Conservation (phyloP, 2,329 filamentous ascomycete genomes). For the Zymoseptoria passerinii region DNA sequence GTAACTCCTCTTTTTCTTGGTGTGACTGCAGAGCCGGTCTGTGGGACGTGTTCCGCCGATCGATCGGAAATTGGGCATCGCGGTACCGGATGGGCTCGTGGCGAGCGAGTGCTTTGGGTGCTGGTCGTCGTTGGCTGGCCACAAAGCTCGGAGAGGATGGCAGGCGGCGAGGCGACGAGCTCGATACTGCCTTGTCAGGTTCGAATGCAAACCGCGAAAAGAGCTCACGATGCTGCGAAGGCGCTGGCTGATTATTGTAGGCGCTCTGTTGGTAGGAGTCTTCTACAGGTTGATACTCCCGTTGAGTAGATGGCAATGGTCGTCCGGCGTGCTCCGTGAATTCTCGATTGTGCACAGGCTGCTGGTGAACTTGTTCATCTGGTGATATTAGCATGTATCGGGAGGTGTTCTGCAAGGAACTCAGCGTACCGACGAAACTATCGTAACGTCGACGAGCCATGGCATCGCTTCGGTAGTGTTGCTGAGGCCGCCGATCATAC, state of each 20-base stretch:
- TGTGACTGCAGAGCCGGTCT: background rate
- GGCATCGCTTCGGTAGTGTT: background rate
- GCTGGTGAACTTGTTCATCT: constrained; percentile 32
- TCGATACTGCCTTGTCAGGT: constrained; percentile 16
- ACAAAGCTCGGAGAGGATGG: constrained; percentile 36
- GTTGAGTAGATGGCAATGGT: constrained; percentile 25
- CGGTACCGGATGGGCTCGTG: background rate
- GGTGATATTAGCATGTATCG: constrained; percentile 7
- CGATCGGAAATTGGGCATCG: background rate
- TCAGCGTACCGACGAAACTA: constrained; percentile 4
- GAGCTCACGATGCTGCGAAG: background rate
- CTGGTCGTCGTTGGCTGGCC: constrained; percentile 22
- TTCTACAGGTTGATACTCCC: background rate
- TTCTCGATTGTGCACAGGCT: constrained; percentile 28
- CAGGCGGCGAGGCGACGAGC: constrained; percentile 25
- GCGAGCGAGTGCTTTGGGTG: background rate
- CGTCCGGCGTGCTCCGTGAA: constrained; percentile 30
- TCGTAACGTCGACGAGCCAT: constrained; percentile 1
- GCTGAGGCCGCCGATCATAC: background rate
- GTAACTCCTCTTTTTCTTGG: background rate
- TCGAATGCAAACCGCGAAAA: constrained; percentile 20
- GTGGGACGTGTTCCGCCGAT: background rate
- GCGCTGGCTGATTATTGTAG: background rate
- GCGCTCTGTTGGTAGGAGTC: background rate
- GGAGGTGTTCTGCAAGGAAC: background rate